phyloP scores from a whole-genome alignment of 176 grass and related monocot genomes.

The Pontederia paniculata region DNA sequence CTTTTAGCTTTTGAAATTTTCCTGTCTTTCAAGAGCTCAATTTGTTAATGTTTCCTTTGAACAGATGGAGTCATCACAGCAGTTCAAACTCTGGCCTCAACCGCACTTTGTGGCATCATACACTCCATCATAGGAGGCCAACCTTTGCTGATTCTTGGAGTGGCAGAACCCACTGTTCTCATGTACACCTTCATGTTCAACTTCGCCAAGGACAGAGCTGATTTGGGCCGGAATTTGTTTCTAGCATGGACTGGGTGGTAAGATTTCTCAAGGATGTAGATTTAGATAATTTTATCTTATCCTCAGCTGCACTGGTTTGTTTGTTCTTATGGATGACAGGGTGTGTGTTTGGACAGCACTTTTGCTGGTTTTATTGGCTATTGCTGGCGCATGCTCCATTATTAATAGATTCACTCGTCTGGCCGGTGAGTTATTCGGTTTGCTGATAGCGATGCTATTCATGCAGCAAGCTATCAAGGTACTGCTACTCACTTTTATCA shows the following conservation, averaged over 20 bases:
- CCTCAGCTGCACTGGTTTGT: background rate
- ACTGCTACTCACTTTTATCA: conserved; percentile 2
- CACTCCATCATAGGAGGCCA: conserved; percentile 94
- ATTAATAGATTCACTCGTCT: conserved; percentile 94
- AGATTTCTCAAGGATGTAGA: conserved; percentile 14
- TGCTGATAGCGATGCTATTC: conserved; percentile 97
- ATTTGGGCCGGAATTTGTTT: conserved; percentile 60
- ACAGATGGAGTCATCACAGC: conserved; percentile 85
- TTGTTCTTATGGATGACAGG: conserved; percentile 25
- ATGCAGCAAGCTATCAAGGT: conserved; percentile 99
- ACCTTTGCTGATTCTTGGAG: conserved; percentile 86
- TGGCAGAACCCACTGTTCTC: conserved; percentile 87
- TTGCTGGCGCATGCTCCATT: conserved; percentile 74
- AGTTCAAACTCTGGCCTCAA: conserved; percentile 92
- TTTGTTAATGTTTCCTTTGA: background rate
- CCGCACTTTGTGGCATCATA: conserved; percentile 80
- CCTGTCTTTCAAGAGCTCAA: background rate
- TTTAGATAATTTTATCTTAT: conserved; percentile 6
- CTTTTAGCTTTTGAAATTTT: background rate
- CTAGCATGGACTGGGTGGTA: conserved; percentile 94
- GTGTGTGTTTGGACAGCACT: conserved; percentile 91
- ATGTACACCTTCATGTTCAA: conserved; percentile 99
- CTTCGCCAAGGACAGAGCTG: conserved; percentile 73
- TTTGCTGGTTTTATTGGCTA: conserved; percentile 65
- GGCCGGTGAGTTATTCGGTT: conserved; percentile 89